Evolutionary conservation across 2,329 filamentous ascomycete genomes (phyloP), one percentile per base, ranked within the genome.

Genomic region (Colletotrichum filicis): DNA sequence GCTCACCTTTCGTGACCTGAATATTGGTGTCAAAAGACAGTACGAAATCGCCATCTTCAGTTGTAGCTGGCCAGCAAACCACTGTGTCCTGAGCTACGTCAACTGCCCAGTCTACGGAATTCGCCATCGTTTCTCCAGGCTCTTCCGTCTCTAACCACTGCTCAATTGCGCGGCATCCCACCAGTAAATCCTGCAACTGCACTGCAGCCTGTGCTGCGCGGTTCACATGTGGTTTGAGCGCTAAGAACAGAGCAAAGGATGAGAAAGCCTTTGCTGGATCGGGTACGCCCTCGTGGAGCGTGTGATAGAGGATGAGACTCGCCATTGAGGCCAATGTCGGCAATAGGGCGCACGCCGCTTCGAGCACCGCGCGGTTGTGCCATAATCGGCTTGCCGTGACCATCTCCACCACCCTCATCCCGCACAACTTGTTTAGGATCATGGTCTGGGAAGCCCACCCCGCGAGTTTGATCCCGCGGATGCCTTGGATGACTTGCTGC

Each of bases 111-210:
- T 63, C 61, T 0, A n/a, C 19, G 19, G 61, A 28, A 1, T 7
- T 63, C 14, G 24, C 46, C 30, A 26, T 30, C 61, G 28, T 16
- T 19, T 22, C 5, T 4, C 46, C 37, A 14, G 61, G 61, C 28
- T 63, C 61, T 16, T 63, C 61, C 16, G 9, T 63, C n/a, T 14
- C 42, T 37, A 63, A 35, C 61, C 61, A 63, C 42, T n/a, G 26
- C 42, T 63, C 61, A 4, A 63, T 63, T 12, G 42, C 60, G 14
- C 42, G 60, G 12, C 60, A 63, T 28, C 60, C 60, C 24, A 49
- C 60, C 14, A 63, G 42, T 9, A 63, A 37, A n/a, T 63, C 60
- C 4, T 63, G 60, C 26, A 63, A 30, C 26, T 63, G 60, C 8
- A 63, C 42, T n/a, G 37, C 60, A 30, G 37, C 60, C 37, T 63